phyloP scores from a whole-genome alignment of 345 rosid species.

The Lepidium aucheri region DNA sequence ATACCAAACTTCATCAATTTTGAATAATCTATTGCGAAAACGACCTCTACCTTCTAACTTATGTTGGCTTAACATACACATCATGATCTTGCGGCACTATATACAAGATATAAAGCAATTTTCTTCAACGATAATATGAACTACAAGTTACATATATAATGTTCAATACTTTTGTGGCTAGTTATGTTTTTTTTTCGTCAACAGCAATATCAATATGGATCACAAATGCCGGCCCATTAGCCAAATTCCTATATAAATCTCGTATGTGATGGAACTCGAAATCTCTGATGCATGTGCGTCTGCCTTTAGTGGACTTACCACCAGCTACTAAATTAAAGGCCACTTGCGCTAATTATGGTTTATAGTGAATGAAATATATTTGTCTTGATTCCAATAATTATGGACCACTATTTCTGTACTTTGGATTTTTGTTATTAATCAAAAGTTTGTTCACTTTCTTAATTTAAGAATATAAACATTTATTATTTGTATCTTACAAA shows the following conservation, averaged over 20 bases:
- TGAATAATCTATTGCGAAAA: too few species aligned
- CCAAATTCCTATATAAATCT: too few species aligned
- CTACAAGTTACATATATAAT: background rate
- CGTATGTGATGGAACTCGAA: too few species aligned
- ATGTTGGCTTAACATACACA: too few species aligned
- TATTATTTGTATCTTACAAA: conserved; percentile 10
- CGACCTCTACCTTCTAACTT: too few species aligned
- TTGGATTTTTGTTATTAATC: conserved; percentile 5
- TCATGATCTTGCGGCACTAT: background rate
- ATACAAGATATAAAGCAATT: background rate
- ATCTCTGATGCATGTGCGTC: too few species aligned
- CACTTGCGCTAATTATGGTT: conserved; percentile 8
- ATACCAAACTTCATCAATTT: too few species aligned
- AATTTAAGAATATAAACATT: background rate
- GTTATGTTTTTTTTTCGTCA: too few species aligned
- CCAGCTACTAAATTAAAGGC: too few species aligned
- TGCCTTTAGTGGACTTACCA: too few species aligned
- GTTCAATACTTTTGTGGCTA: conserved; percentile 8
- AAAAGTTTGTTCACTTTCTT: conserved; percentile 9
- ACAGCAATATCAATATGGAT: too few species aligned
- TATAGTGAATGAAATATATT: conserved; percentile 25
- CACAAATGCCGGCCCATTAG: too few species aligned
- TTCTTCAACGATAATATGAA: background rate
- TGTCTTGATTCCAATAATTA: conserved; percentile 12
- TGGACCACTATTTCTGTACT: conserved; percentile 20